Base-by-base conservation (phyloP, 495 filamentous ascomycete genomes). In the Parmelia sp. region DNA sequence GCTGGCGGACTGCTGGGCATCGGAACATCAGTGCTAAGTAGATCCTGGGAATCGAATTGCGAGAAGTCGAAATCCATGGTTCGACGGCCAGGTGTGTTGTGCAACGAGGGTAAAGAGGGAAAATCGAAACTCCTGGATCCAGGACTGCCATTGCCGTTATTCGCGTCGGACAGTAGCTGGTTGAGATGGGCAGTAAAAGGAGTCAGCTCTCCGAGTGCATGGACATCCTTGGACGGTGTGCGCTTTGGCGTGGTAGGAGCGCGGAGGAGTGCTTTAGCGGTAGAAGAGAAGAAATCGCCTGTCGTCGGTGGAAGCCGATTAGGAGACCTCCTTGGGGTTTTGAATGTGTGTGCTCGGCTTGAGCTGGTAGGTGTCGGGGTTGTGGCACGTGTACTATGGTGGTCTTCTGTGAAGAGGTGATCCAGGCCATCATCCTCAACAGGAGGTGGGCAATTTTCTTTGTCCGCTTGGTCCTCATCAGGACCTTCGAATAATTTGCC, bases 151-250 rank as follows among this genome's bases (percentile, higher is more conserved):
- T 73, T 74, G 61, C 75, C 78, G 25, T 81, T 74, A 58, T 81
- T 77, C 4, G 80, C 74, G 57, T 85, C 81, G 36, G 82, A 83
- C 29, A 89, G 76, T 36, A 89, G 68, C 66, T 85, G 78, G 65
- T 80, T 80, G 8, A 89, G 75, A 21, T 83, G 80, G n/a, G 77
- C 78, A 0, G 85, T 84, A 66, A 87, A 80, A 2, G 86, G 86
- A 11, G 84, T 76, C 36, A 75, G 36, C 21, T 75, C 71, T 17
- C 58, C 60, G 33, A 73, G 57, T 33, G 63, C n/a, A 33, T 62
- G 61, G n/a, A 14, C 37, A 65, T 44, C 63, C 36, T 67, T 59
- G 62, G 68, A 40, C 57, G 72, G 60, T 44, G 64, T 68, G 56
- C 37, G 65, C 66, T 60, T 68, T 47, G 63, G 72, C 31, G 68